These are phyloP conservation scores for Apium graveolens DNA, from an alignment of 129 eudicot species.

Conservation along the genomic window DNA sequence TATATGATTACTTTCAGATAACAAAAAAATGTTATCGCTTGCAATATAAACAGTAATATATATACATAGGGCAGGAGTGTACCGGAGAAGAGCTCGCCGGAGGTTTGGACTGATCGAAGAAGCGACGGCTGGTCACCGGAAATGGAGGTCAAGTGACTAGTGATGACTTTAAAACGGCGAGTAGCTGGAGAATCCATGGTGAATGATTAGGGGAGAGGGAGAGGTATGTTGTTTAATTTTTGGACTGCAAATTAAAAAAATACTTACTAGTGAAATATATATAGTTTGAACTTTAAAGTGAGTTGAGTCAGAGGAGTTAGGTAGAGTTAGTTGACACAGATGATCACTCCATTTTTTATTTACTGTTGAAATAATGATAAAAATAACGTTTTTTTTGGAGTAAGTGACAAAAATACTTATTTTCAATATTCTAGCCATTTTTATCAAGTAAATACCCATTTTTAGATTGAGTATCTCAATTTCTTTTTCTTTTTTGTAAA, in stretches of 20 bases:
- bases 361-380: too few relatives aligned
- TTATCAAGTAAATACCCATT: too few relatives aligned
- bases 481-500: too few relatives aligned
- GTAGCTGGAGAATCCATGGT: slow-evolving; percentile 43
- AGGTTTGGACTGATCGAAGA: slow-evolving; percentile 36
- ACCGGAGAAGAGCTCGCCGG: slow-evolving; percentile 51
- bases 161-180: slow-evolving; percentile 49
- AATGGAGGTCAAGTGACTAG: slow-evolving; percentile 38
- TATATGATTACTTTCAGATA: neutral
- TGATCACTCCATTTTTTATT: too few relatives aligned
- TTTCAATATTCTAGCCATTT: too few relatives aligned
- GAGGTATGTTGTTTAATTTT: neutral
- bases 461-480: too few relatives aligned
- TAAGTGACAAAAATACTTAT: too few relatives aligned
- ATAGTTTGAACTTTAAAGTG: too few relatives aligned
- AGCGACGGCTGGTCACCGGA: slow-evolving; percentile 27
- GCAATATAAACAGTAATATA: neutral
- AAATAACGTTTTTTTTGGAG: too few relatives aligned
- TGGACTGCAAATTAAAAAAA: neutral
- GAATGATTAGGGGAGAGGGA: neutral
- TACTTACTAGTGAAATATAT: neutral
- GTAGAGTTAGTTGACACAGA: too few relatives aligned
- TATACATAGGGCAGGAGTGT: neutral
- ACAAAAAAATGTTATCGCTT: neutral
- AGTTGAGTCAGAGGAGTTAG: neutral